Evolutionary conservation across 2,329 filamentous ascomycete species (phyloP).

Genomic region (Talaromyces sp.): DNA sequence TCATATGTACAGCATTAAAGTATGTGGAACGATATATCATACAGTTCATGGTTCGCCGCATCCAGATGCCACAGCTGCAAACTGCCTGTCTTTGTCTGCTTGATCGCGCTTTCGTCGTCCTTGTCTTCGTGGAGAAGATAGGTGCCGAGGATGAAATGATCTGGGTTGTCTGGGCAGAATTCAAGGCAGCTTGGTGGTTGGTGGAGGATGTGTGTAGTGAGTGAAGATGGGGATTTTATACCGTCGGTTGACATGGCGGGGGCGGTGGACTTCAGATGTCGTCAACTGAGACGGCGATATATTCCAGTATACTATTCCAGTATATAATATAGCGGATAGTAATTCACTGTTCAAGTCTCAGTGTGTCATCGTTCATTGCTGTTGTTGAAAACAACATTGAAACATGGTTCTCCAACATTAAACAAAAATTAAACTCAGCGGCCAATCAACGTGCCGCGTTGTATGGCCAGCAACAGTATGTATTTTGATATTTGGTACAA

Average conservation of each 20-base stretch:
- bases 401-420: not conserved
- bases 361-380: not conserved
- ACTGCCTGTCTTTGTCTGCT: slow-evolving; percentile 67
- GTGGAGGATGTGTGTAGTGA: slow-evolving; percentile 32
- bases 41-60: slow-evolving; percentile 23
- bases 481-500: not conserved
- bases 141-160: slow-evolving; percentile 74
- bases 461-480: not conserved
- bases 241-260: slow-evolving; percentile 2
- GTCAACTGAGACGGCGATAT: not conserved
- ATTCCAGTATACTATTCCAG: not conserved
- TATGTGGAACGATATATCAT: slow-evolving; percentile 13
- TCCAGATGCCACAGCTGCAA: slow-evolving; percentile 60
- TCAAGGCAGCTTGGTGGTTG: slow-evolving; percentile 42
- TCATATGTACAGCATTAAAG: not conserved
- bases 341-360: not conserved
- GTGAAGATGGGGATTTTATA: slow-evolving; percentile 15
- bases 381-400: not conserved
- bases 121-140: slow-evolving; percentile 59
- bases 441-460: not conserved
- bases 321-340: not conserved
- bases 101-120: slow-evolving; percentile 19
- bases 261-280: too few species aligned
- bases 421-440: not conserved
- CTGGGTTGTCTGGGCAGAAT: slow-evolving; percentile 43